Conservation (phyloP, 163 green algal genomes). For the Dunaliella salina region DNA sequence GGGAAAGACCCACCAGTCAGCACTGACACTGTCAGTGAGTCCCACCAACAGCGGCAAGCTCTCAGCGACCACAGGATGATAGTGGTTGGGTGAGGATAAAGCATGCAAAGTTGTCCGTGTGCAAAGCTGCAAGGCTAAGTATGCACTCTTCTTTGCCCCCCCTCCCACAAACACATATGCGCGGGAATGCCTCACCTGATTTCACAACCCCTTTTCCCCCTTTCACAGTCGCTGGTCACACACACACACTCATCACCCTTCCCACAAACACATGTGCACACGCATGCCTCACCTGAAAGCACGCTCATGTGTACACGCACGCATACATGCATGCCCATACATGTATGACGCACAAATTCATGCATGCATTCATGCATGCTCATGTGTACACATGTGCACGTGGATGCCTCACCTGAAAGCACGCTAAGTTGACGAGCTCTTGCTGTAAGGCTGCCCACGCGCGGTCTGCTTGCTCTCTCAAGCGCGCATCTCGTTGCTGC, state of each 20-base stretch:
- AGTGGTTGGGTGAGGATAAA: no score
- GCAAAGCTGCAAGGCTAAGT: not conserved
- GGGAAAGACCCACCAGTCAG: no score
- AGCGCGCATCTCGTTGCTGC: conserved; percentile 41
- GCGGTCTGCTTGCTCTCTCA: conserved; percentile 11
- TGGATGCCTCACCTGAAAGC: not conserved
- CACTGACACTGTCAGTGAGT: no score
- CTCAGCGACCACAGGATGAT: not conserved
- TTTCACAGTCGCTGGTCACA: not conserved
- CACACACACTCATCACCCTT: not conserved
- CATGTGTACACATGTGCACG: not conserved
- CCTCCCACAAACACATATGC: no score
- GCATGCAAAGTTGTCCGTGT: not conserved
- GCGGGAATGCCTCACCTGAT: no score
- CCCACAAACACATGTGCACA: not conserved
- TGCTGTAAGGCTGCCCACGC: not conserved
- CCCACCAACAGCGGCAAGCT: not conserved
- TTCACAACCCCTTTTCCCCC: no score
- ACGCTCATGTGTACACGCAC: not conserved
- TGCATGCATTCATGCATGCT: not conserved
- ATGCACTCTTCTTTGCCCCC: not conserved
- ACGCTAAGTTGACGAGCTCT: not conserved
- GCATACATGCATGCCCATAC: no score
- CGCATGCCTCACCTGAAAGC: not conserved
- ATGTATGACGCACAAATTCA: not conserved